Base-by-base conservation (phyloP, 2,329 filamentous ascomycete genomes). In the Tolypocladium cylindrosporum region DNA sequence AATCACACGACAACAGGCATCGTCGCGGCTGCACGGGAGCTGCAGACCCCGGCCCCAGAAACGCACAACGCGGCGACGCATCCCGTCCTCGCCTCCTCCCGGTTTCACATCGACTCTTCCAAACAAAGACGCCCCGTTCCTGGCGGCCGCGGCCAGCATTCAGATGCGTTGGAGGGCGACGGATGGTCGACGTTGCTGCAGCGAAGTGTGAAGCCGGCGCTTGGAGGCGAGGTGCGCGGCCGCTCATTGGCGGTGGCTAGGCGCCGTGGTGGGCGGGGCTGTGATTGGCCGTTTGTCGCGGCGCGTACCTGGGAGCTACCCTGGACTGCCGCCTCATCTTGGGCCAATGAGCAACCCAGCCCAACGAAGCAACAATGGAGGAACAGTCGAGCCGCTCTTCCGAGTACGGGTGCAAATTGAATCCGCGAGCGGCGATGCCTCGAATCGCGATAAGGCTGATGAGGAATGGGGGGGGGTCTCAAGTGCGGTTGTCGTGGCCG, bases 141-240 rank as follows among this genome's bases (percentile, higher is more conserved):
- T 42, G n/a, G 56, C 48, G 27, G 48, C 40, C 39, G 50, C 5
- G 2, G 53, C 34, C 54, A 43, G 50, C 54, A 57, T 54, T 55
- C 57, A 24, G 56, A 39, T 54, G 59, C 16, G 8, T 52, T 54
- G 11, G 36, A 24, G 3, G 58, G 48, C 16, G 53, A 55, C 54
- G 58, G 34, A 56, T 57, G 55, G 51, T 52, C 45, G 50, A 48
- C 53, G 53, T 31, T 55, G 37, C 37, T 55, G 53, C 54, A 24
- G 43, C 43, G 37, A 45, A 11, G 71, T 72, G 60, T 72, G 67
- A 66, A 68, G 71, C 73, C 75, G 71, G 72, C 75, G 75, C 75
- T 71, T 64, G 61, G 57, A 57, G 61, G 61, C 57, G 57, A 63
- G 53, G 36, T 51, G 52, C 14, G 36, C 24, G 34, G 37, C 7